Evolutionary conservation across 179 eudicot species (phyloP).

Genomic region (Drosera spatulata): DNA sequence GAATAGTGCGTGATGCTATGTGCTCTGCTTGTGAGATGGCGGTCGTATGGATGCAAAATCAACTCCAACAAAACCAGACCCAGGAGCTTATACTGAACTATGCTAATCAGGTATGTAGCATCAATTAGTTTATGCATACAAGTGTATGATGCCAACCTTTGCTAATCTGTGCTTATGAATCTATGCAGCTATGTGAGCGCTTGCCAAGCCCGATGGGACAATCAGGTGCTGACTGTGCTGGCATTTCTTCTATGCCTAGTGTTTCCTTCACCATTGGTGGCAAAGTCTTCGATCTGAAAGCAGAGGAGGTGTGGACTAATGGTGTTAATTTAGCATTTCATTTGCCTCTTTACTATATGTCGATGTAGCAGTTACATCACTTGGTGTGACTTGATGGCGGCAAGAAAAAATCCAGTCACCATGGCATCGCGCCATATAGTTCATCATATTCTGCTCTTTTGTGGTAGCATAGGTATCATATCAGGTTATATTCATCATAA

Average conservation of each 20-base stretch:
- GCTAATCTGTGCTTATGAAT: not conserved
- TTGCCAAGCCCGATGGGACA: constrained; percentile 59
- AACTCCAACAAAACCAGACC: constrained; percentile 9
- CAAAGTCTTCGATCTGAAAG: constrained; percentile 11
- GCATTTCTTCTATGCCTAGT: constrained; percentile 40
- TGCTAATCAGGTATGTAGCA: constrained; percentile 5
- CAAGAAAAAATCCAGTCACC: too few species aligned
- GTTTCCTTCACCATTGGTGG: constrained; percentile 51
- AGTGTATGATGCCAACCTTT: not conserved
- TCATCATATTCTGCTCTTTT: too few species aligned
- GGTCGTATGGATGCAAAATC: constrained; percentile 15
- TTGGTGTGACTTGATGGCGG: not conserved
- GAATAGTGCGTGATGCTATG: constrained; percentile 5
- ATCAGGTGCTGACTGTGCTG: constrained; percentile 40
- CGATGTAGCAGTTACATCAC: not conserved
- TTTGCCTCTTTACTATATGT: not conserved
- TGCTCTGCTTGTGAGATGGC: constrained; percentile 14
- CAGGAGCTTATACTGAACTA: constrained; percentile 8
- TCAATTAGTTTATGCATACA: not conserved
- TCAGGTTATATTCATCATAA: too few species aligned
- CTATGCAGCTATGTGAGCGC: constrained; percentile 41
- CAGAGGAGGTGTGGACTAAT: constrained; percentile 5
- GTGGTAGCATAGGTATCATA: too few species aligned
- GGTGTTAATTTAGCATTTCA: too few species aligned
- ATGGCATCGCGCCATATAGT: too few species aligned